Conservation (phyloP, 2,329 filamentous ascomycete genomes). For the Alternaria infectoria region DNA sequence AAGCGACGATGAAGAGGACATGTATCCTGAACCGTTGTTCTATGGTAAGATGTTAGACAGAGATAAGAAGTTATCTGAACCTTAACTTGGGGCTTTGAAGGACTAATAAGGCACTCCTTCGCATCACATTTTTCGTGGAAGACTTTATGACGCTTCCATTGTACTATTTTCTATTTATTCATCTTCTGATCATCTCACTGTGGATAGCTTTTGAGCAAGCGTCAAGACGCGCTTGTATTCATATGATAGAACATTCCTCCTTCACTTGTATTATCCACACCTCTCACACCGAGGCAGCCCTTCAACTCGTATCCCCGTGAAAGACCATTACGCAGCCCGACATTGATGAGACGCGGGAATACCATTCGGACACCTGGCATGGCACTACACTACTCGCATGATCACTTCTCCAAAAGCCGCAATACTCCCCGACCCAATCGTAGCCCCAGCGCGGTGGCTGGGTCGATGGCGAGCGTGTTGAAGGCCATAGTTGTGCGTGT, state of each 20-base stretch:
- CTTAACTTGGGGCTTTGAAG: constrained; percentile 19
- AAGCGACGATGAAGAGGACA: not conserved
- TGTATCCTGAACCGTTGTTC: constrained; percentile 18
- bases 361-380: not conserved
- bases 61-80: constrained; percentile 23
- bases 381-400: not conserved
- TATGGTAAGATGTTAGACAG: not conserved
- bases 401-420: not conserved
- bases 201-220: not conserved
- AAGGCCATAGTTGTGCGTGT: too few relatives aligned
- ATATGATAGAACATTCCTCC: not conserved
- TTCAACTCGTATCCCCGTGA: not conserved
- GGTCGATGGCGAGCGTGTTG: too few relatives aligned
- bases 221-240: not conserved
- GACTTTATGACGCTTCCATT: not conserved
- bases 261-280: not conserved
- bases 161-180: not conserved
- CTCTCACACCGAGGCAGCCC: not conserved
- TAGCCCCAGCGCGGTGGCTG: too few relatives aligned
- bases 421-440: not conserved
- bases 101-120: constrained; percentile 7
- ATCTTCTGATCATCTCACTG: not conserved
- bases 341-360: not conserved
- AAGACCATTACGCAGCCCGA: not conserved
- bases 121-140: not conserved